A percentile compares a stretch with the other conserved stretches of the same genome.
Conservation (phyloP, 805 yeast genomes). For the Priceomyces haplophilus region DNA sequence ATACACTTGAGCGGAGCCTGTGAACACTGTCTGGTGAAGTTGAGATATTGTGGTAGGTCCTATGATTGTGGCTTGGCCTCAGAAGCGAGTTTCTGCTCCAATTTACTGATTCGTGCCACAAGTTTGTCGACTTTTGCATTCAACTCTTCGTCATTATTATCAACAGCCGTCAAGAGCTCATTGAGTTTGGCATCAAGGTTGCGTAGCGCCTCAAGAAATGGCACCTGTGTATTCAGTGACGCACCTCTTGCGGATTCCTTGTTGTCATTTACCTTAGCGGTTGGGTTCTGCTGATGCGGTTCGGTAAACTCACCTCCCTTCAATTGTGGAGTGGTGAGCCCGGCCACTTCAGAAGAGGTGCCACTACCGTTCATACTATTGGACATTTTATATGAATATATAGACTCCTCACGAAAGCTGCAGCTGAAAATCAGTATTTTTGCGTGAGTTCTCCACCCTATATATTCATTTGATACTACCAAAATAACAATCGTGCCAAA, state of each 20-base stretch:
- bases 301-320: constrained; percentile 22
- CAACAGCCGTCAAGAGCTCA: constrained; percentile 19
- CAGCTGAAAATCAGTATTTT: no score
- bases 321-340: constrained; percentile 34
- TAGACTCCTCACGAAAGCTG: no score
- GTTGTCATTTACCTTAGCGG: not conserved
- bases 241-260: constrained; percentile 1
- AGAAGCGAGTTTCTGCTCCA: constrained; percentile 3
- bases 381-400: no score
- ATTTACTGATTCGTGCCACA: constrained; percentile 11
- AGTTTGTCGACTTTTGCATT: constrained; percentile 23
- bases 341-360: constrained; percentile 12
- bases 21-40: no score
- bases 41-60: no score
- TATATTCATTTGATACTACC: no score
- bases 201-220: not conserved
- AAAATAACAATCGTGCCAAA: no score
- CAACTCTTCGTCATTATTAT: constrained; percentile 28
- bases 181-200: constrained; percentile 24
- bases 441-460: no score
- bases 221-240: not conserved
- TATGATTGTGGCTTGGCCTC: not conserved
- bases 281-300: not conserved
- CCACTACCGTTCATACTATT: not conserved
- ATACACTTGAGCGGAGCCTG: not conserved